Evolutionary conservation across 441 rosid genomes (phyloP).

Genomic region (Metrosideros polymorpha): DNA sequence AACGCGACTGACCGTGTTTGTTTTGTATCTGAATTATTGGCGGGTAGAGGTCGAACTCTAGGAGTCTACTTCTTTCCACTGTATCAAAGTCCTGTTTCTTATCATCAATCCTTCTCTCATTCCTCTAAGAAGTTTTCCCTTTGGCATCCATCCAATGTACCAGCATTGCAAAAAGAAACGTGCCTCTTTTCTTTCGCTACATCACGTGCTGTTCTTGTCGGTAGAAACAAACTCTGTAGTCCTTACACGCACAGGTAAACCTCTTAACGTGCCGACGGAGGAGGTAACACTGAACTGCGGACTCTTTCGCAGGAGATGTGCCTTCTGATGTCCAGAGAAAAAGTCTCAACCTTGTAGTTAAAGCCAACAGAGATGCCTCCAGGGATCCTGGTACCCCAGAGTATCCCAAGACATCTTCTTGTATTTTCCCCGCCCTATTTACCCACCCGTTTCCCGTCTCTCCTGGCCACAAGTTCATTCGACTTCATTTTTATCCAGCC

Average conservation of each 20-base stretch:
- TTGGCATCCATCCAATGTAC: background rate
- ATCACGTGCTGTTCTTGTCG: background rate
- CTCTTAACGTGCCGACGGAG: background rate
- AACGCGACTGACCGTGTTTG: background rate
- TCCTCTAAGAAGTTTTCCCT: background rate
- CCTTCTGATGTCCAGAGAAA: background rate
- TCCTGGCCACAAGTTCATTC: constrained; percentile 13
- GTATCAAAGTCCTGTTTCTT: background rate
- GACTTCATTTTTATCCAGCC: constrained; percentile 14
- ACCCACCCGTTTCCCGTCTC: background rate
- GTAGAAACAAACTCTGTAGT: background rate
- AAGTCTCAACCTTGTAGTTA: background rate
- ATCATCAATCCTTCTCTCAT: background rate
- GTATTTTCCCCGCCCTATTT: background rate
- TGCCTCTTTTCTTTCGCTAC: background rate
- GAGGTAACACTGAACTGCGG: background rate
- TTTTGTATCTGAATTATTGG: too few relatives aligned
- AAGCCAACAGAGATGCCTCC: background rate
- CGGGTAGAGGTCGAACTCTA: background rate
- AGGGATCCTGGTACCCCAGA: background rate
- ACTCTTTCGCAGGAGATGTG: background rate
- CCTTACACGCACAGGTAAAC: background rate
- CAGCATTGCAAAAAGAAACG: background rate
- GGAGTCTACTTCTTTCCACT: background rate
- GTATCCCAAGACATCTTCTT: background rate